Percentiles rank a stretch among this genome's conserved stretches.
These are phyloP conservation scores for Globisporangium cystogenes DNA, from an alignment of 352 stramenopile genomes.

Conservation along the genomic window DNA sequence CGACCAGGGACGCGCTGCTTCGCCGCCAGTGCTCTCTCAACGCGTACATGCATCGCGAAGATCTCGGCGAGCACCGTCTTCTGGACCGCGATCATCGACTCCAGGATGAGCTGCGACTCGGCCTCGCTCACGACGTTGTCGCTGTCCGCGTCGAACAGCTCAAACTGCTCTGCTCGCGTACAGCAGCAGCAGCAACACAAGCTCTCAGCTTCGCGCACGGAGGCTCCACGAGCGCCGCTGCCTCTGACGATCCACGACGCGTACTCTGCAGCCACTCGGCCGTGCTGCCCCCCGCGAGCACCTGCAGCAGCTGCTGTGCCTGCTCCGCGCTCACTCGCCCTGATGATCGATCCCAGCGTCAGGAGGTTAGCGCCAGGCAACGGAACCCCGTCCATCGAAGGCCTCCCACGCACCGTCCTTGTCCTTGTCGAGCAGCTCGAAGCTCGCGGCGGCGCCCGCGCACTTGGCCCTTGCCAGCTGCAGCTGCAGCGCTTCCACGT, in stretches of 20 bases:
- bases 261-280: slow-evolving; percentile 39
- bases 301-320: slow-evolving; percentile 33
- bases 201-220: not conserved
- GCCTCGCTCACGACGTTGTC: slow-evolving; percentile 46
- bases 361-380: not conserved
- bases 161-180: slow-evolving; percentile 38
- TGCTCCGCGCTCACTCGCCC: slow-evolving; percentile 39
- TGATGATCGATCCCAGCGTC: slow-evolving; percentile 2
- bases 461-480: slow-evolving; percentile 64
- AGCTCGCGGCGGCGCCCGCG: slow-evolving; percentile 24
- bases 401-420: slow-evolving; percentile 39
- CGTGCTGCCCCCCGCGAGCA: slow-evolving; percentile 28
- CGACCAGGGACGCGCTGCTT: too few relatives aligned
- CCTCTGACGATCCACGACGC: not conserved
- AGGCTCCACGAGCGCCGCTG: slow-evolving; percentile 7
- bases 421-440: slow-evolving; percentile 57
- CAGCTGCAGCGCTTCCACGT: slow-evolving; percentile 52
- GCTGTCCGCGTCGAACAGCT: slow-evolving; percentile 47
- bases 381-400: not conserved
- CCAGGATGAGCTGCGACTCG: slow-evolving; percentile 51
- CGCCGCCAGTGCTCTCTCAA: not conserved
- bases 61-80: slow-evolving; percentile 51
- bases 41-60: slow-evolving; percentile 52
- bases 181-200: not conserved
- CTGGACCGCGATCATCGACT: slow-evolving; percentile 54